Evolutionary conservation across 257 asterid genomes (phyloP), one percentile per base, ranked within the genome.

Genomic region (Linaria vulgaris): DNA sequence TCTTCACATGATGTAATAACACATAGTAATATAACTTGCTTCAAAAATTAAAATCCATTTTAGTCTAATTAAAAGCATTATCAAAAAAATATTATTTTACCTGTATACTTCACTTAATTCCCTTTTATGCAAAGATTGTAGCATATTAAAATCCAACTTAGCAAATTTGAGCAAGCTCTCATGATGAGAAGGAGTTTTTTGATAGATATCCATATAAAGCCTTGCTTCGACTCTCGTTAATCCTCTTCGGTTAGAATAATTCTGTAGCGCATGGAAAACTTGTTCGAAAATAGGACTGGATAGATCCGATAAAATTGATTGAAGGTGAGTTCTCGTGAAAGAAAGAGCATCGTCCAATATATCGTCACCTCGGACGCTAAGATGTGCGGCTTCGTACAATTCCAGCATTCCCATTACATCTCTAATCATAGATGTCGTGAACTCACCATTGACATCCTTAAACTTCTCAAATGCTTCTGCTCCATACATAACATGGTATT

Each of bases 321-420:
- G 25, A 34, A 76, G 60, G 23, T 47, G 38, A 9, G 64, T 57
- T 37, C 69, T 69, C 9, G 58, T 22, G 56, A 63, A 71, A 67
- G 50, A 46, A 25, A 30, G 66, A 22, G 72, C 82, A 0, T 80
- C 63, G 25, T 83, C 82, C 4, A 83, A 66, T 6, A 68, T 46
- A 9, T 56, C 69, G 21, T 83, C 84, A 7, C 56, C 68, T 17
- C 66, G 80, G 19, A 73, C 52, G 24, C 80, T 55, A 0, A 82
- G 68, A 75, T 75, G 69, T 21, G 80, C 44, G 9, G 83, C 83
- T 67, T 78, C 79, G 5, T 66, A 72, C 23, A 81, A 27, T 49
- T 70, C 79, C 22, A 78, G 67, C 8, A 75, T 1, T 19, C 71
- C 80, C 12, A 3, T 46, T 0, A 31, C 50, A 1, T 63, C 71